Conservation (phyloP, 345 rosid species). For the Gossypium thurberi region DNA sequence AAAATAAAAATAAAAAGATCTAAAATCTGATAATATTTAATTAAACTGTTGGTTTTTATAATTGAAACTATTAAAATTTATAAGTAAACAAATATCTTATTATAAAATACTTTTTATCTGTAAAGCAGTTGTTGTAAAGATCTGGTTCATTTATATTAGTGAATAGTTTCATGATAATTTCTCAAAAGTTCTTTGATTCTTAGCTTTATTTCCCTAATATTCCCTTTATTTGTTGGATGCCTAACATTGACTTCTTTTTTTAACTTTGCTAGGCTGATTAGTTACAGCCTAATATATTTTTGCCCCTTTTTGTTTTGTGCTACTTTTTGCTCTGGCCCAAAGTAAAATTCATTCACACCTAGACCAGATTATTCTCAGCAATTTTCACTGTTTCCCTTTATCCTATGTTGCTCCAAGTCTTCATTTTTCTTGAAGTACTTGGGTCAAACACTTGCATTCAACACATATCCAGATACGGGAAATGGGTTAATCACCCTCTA, state of each 20-base stretch:
- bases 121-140: not conserved
- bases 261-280: not conserved
- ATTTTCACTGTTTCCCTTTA: not conserved
- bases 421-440: not conserved
- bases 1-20: no score
- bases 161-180: conserved; percentile 17
- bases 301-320: not conserved
- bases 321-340: conserved; percentile 11
- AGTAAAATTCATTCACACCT: conserved; percentile 8
- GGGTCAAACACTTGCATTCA: no score
- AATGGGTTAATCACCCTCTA: not conserved
- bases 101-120: no score
- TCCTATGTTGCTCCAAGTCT: not conserved
- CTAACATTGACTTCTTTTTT: conserved; percentile 21
- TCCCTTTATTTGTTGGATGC: conserved; percentile 17
- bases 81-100: no score
- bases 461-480: no score
- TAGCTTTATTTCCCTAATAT: conserved; percentile 10
- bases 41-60: no score
- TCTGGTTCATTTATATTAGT: conserved; percentile 15
- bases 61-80: no score
- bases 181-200: conserved; percentile 14
- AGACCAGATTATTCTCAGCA: not conserved
- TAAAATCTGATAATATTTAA: no score
- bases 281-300: not conserved